These are phyloP conservation scores for Oryza glumipatula DNA, from an alignment of 176 grass and related monocot genomes.

Conservation along the genomic window DNA sequence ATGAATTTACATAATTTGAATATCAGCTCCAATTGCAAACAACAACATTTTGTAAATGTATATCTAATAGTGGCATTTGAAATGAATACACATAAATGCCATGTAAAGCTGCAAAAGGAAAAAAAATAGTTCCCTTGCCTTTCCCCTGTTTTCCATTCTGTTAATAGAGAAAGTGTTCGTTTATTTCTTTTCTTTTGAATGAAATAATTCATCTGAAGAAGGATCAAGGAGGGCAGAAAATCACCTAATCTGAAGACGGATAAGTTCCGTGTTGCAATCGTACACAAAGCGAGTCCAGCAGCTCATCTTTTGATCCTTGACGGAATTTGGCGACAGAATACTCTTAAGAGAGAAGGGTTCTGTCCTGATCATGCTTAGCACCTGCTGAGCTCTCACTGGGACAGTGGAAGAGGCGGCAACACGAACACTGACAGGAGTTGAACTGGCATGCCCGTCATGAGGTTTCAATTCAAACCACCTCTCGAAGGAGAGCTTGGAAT, in stretches of 20 bases:
- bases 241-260: conserved; percentile 83
- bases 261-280: conserved; percentile 64
- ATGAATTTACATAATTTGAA: not conserved
- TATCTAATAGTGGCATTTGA: no score
- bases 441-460: conserved; percentile 44
- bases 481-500: conserved; percentile 74
- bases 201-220: no score
- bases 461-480: conserved; percentile 82
- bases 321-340: conserved; percentile 51
- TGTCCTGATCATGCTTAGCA: conserved; percentile 61
- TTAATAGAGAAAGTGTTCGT: not conserved
- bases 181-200: not conserved
- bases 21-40: not conserved
- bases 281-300: conserved; percentile 61
- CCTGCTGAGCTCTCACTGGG: conserved; percentile 40
- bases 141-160: not conserved
- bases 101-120: no score
- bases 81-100: no score
- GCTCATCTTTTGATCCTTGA: conserved; percentile 46
- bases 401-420: conserved; percentile 75
- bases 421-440: conserved; percentile 51
- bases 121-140: no score
- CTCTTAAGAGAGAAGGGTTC: conserved; percentile 56
- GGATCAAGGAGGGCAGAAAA: not conserved
- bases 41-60: not conserved